Evolutionary conservation across 345 rosid species (phyloP), one percentile per base, ranked within the genome.

Genomic region (Gossypium thurberi): DNA sequence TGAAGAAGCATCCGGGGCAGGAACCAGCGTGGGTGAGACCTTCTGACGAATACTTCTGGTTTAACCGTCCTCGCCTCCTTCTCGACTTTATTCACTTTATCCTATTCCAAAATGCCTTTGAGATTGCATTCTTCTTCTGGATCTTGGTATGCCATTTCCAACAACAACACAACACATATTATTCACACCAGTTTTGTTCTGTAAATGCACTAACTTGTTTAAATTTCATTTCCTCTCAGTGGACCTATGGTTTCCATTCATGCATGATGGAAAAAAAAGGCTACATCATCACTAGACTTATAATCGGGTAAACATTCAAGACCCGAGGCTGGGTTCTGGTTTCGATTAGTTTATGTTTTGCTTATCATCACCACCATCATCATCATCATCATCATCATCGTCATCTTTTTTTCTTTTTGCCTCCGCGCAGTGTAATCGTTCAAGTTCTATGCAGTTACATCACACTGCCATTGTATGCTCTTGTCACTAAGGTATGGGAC

Each of bases 391-490:
- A 33, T 33, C 40, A 33, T 33, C 40, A 33, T 33, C 37, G 37
- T 33, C 37, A 33, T 33, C 37, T 4, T 33, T 7, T 23, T 4
- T 42, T 4, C 69, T 55, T 69, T 55, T 61, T 58, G 50, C 43
- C 78, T 60, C 10, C 79, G 72, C 88, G 72, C 89, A 95, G 99
- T 37, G 87, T 83, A 71, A 62, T 86, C 11, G 94, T 92, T 71
- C 98, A 95, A 85, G 94, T 87, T 50, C 87, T 95, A 6, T 95
- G 99, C 87, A 84, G 99, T 77, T 91, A 92, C 83, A 91, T 90
- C 74, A 95, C 99, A 57, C 79, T 92, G 70, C 98, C 97, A 42
- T 74, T 91, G 67, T 91, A 91, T 47, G 97, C 88, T 17, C 72
- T 91, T 44, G 97, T 91, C 69, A 81, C 92, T 50, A 95, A 84